Base-by-base conservation (phyloP, 371 early-diverging fungal species). In the Actinomortierella ambigua region DNA sequence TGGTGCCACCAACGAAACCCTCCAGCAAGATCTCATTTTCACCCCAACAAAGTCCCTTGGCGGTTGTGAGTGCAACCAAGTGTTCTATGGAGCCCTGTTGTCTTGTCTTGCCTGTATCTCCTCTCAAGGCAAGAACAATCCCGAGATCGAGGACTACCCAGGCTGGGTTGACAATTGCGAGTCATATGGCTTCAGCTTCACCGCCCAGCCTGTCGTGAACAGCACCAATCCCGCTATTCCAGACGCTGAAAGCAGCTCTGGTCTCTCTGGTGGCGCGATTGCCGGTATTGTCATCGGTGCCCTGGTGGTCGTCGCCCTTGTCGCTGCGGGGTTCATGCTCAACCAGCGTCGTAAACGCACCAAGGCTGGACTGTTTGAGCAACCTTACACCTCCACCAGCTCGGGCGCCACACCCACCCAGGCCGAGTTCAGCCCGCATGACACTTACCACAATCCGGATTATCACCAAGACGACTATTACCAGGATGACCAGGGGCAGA, bases 151-250 rank as follows among this genome's bases (percentile, higher is more conserved):
- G 43, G 60, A 42, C 13, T 67, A 73, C 23, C 59, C 63, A 15
- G 56, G 56, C 52, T 73, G 63, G 63, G 54, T 46, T 1, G 53
- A 48, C 26, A 18, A 51, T 47, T 73, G 73, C 54, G 40, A 59
- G 18, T 20, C 49, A n/a, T 66, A 66, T 17, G 73, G 73, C 22
- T 73, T 66, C 67, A 63, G 63, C 48, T 63, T 59, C 42, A 73
- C 73, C 7, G 27, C n/a, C 0, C 44, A 56, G 0, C 73, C 73
- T 14, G 50, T 73, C 54, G 20, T 27, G 27, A 51, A 50, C 29
- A 66, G 55, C 28, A 57, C 27, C 0, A 29, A 49, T 6, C 73
- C 73, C 0, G 60, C 23, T 29, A 48, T 48, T 13, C 7, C 11
- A 6, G 34, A 11, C 4, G 7, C 34, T 34, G 34, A 34, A 34